These are phyloP conservation scores for Pseudonitzschia pungens DNA, from an alignment of 108 stramenopile species.

Conservation along the genomic window DNA sequence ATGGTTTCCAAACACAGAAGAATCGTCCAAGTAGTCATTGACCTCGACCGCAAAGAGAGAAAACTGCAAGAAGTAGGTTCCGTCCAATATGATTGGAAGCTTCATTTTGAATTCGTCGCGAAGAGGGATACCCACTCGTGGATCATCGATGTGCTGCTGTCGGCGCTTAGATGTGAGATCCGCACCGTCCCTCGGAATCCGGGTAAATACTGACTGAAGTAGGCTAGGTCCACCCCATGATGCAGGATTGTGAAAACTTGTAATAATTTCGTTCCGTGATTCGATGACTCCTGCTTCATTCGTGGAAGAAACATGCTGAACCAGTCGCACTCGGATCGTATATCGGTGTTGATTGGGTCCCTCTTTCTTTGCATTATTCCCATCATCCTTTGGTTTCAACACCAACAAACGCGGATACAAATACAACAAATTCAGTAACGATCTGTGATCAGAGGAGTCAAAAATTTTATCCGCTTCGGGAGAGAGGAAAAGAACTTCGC, in stretches of 20 bases:
- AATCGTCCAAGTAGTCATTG: slow-evolving; percentile 24
- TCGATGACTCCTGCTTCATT: slow-evolving; percentile 36
- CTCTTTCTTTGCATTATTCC: not conserved
- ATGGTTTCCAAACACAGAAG: not conserved
- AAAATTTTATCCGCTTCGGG: slow-evolving; percentile 52
- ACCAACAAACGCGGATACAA: slow-evolving; percentile 63
- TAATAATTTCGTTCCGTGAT: slow-evolving; percentile 34
- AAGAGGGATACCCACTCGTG: slow-evolving; percentile 45
- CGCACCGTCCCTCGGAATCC: slow-evolving; percentile 32
- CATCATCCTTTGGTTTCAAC: slow-evolving; percentile 19
- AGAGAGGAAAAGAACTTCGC: slow-evolving; percentile 76
- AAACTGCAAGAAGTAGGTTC: slow-evolving; percentile 68
- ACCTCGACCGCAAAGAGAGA: slow-evolving; percentile 54
- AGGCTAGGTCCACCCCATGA: slow-evolving; percentile 64
- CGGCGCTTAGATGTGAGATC: not conserved
- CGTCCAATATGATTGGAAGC: slow-evolving; percentile 75
- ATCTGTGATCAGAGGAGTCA: slow-evolving; percentile 43
- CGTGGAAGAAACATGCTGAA: slow-evolving; percentile 24
- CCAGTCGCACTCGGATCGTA: slow-evolving; percentile 56
- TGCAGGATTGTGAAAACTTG: slow-evolving; percentile 67
- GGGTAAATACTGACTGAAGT: slow-evolving; percentile 59
- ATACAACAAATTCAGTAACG: slow-evolving; percentile 70
- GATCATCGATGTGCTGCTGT: slow-evolving; percentile 21
- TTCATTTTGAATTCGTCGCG: slow-evolving; percentile 82
- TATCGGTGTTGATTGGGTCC: slow-evolving; percentile 22